Evolutionary conservation across 768 basidiomycete genomes (phyloP).

Genomic region (Lentinula guzmanii): DNA sequence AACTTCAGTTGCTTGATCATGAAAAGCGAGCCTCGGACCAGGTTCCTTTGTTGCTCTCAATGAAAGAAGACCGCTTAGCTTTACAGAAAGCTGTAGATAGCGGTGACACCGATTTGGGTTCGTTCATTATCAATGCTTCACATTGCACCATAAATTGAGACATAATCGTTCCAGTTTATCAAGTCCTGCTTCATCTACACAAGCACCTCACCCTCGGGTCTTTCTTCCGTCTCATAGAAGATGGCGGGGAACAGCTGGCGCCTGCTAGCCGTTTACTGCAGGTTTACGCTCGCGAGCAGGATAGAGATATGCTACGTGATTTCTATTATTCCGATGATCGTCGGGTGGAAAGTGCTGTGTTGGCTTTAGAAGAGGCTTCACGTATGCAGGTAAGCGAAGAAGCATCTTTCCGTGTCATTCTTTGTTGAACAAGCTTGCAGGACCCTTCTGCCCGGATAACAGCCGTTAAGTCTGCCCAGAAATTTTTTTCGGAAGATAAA

Average conservation of each 20-base stretch:
- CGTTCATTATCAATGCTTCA: conserved; percentile 13
- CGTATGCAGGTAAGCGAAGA: conserved; percentile 45
- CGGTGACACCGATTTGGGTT: conserved; percentile 93
- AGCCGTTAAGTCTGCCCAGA: conserved; percentile 77
- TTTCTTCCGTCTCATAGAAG: conserved; percentile 93
- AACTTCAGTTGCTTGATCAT: conserved; percentile 69
- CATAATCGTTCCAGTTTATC: conserved; percentile 61
- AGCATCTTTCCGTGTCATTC: neutral
- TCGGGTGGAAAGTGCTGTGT: conserved; percentile 86
- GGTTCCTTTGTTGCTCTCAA: conserved; percentile 85
- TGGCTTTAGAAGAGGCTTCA: conserved; percentile 80
- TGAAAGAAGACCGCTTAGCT: conserved; percentile 92
- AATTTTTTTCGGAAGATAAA: conserved; percentile 94
- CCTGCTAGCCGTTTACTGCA: conserved; percentile 79
- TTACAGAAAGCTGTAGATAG: conserved; percentile 88
- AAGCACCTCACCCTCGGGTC: conserved; percentile 79
- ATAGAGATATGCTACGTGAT: conserved; percentile 87
- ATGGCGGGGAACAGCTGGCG: conserved; percentile 69
- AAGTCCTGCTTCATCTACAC: conserved; percentile 85
- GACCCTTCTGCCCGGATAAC: conserved; percentile 67
- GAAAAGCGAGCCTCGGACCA: conserved; percentile 87
- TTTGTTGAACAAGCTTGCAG: conserved; percentile 28
- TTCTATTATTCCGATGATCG: conserved; percentile 98
- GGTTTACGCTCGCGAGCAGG: conserved; percentile 87
- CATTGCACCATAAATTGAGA: neutral